Percentiles rank a stretch among this genome's conserved stretches.
Evolutionary conservation across 2,329 filamentous ascomycete genomes (phyloP).

Genomic region (Diaporthe batatas): DNA sequence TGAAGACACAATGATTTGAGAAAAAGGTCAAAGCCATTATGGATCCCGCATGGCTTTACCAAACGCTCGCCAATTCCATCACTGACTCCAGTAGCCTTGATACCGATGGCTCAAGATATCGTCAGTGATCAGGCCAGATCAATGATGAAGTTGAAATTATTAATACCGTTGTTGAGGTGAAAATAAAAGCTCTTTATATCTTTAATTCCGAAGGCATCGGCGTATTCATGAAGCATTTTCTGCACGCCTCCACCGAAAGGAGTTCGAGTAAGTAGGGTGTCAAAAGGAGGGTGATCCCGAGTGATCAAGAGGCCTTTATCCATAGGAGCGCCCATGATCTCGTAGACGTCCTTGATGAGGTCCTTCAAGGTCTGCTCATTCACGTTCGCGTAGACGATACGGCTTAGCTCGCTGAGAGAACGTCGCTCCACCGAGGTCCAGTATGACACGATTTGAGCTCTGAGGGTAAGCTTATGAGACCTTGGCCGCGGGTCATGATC

Average conservation of each 20-base stretch:
- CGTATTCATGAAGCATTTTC: not conserved
- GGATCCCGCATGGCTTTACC: fast-evolving
- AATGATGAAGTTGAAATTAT: not conserved
- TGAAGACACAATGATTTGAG: not conserved
- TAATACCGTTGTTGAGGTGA: not conserved
- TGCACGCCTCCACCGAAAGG: not conserved
- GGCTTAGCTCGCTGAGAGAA: not conserved
- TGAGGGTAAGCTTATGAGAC: not conserved
- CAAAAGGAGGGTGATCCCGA: not conserved
- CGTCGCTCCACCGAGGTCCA: not conserved
- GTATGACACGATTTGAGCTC: not conserved
- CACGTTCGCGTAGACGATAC: not conserved
- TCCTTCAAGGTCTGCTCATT: not conserved
- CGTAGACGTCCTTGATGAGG: not conserved
- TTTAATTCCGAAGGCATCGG: not conserved
- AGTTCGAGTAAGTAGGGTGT: not conserved
- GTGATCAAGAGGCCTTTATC: not conserved
- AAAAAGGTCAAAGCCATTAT: not conserved
- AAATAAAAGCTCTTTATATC: not conserved
- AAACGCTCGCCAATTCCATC: not conserved
- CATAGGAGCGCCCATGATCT: not conserved
- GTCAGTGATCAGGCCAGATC: not conserved
- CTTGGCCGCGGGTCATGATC: not conserved
- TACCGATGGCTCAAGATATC: not conserved
- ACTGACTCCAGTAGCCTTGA: too few species aligned